These are phyloP conservation scores for Lactifluus subvellereus DNA, from an alignment of 768 basidiomycete genomes.

Conservation along the genomic window DNA sequence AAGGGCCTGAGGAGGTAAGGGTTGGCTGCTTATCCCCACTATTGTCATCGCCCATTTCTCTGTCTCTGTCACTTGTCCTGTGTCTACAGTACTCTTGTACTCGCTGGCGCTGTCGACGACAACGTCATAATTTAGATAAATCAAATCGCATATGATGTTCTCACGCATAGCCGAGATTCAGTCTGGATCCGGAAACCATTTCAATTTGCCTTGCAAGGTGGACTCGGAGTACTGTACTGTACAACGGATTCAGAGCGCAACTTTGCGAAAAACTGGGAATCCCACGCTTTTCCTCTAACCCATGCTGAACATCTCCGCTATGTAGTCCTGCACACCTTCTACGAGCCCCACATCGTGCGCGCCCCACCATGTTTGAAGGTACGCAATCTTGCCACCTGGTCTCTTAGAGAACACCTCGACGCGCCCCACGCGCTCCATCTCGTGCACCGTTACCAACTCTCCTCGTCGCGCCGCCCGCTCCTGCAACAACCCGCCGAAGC, in stretches of 20 bases:
- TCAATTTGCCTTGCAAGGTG: too few relatives aligned
- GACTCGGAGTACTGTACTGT: too few relatives aligned
- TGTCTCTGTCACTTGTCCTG: too few relatives aligned
- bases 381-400: conserved; percentile 40
- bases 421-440: conserved; percentile 45
- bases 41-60: not conserved
- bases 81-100: not conserved
- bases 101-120: not conserved
- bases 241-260: too few relatives aligned
- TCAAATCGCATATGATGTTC: not conserved
- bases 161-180: not conserved
- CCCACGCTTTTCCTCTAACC: not conserved
- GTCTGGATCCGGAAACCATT: too few relatives aligned
- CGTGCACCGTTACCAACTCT: conserved; percentile 40
- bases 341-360: conserved; percentile 54
- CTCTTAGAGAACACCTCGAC: conserved; percentile 47
- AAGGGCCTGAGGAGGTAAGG: not conserved
- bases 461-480: conserved; percentile 39
- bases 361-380: conserved; percentile 54
- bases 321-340: conserved; percentile 65
- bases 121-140: not conserved
- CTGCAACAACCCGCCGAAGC: conserved; percentile 35
- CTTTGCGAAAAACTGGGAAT: too few relatives aligned
- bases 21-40: not conserved
- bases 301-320: conserved; percentile 31